Base-by-base conservation (phyloP, 768 basidiomycete genomes). In the Stropharia rugosoannulata region DNA sequence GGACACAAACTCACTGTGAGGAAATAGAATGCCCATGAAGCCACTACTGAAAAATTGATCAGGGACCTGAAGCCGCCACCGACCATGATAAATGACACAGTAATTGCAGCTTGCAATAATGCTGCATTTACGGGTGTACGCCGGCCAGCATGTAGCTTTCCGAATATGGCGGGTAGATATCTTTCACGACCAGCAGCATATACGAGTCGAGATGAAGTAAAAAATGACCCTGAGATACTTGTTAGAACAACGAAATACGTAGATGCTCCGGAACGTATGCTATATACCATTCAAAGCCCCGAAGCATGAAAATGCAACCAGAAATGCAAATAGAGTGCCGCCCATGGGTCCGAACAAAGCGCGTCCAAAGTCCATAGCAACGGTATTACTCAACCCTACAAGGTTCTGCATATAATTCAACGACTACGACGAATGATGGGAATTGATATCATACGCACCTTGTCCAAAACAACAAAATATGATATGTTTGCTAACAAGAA, bases 291-390 rank as follows among this genome's bases (percentile, higher is more conserved):
- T 96, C 50, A 99, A 72, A 1, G 97, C 94, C 15, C 96, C 96
- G 61, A 99, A 93, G 68, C 94, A 97, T 2, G 95, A 97, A 55
- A 98, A 80, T 1, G 94, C 92, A 12, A 99, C 96, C 80, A 94
- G 85, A 49, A 87, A 78, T 1, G 96, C 93, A 67, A 99, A 97
- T 13, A 94, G 63, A 5, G 84, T 82, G 0, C 90, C 95, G 29
- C 97, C 96, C n/a, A 87, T 70, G 4, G 87, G 83, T 2, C 96
- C 96, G 60, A 95, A 91, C 7, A 96, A 72, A 1, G 84, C 84
- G 46, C 88, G 83, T 5, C 96, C 96, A 62, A 96, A 99, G 70
- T 99, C 97, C 60, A 96, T 77, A 0, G 92, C 92, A 19, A 94
- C 87, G 3, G 90, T 92, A 59, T 94, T 94, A 65, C 91, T 93